These are phyloP conservation scores for Actinidia arguta DNA, from an alignment of 179 eudicot species.

Conservation along the genomic window DNA sequence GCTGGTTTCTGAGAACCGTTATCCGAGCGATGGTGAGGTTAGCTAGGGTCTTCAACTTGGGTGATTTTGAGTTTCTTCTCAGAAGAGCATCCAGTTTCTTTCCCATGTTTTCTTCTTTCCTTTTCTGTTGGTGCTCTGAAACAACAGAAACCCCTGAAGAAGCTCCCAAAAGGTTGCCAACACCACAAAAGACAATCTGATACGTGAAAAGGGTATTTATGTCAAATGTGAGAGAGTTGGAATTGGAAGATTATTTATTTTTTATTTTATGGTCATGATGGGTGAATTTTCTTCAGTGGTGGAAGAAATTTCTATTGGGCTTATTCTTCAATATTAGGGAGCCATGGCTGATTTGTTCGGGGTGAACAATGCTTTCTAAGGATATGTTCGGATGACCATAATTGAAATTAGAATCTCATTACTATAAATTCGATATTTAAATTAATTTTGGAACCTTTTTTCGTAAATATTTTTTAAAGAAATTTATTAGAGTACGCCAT, in stretches of 20 bases:
- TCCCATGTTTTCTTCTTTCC: conserved; percentile 43
- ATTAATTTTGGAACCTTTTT: no score
- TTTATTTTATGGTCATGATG: no score
- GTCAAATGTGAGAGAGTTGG: not conserved
- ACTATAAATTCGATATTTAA: no score
- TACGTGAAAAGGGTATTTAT: not conserved
- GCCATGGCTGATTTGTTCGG: not conserved
- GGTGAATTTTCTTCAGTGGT: conserved; percentile 12
- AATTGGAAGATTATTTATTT: no score
- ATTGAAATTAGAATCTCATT: no score
- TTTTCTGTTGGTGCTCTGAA: not conserved
- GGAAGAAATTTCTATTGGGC: conserved; percentile 10
- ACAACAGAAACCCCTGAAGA: conserved; percentile 6
- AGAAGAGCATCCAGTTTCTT: conserved; percentile 55
- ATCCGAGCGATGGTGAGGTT: conserved; percentile 51
- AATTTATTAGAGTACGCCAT: no score
- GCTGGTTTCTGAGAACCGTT: conserved; percentile 55
- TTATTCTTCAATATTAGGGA: not conserved
- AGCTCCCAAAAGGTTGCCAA: conserved; percentile 7
- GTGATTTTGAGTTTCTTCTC: conserved; percentile 42
- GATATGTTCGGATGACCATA: no score
- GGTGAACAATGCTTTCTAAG: no score
- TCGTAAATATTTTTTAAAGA: no score
- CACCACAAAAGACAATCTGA: not conserved
- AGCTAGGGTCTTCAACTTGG: conserved; percentile 35